Base-by-base conservation (phyloP, 2,329 filamentous ascomycete species). In the Alternaria brassicicola region DNA sequence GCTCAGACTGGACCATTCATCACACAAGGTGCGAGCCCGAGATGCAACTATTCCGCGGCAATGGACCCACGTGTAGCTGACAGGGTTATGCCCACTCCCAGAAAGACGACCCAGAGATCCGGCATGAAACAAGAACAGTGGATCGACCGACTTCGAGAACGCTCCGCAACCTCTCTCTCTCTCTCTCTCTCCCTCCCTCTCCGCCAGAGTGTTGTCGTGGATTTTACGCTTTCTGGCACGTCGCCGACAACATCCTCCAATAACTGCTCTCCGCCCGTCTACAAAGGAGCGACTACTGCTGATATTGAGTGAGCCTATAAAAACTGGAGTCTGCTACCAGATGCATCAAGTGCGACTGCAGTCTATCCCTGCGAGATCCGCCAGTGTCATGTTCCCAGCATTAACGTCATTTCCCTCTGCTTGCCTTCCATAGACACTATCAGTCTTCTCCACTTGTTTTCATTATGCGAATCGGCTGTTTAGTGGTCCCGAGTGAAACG, bases 41-140 rank as follows among this genome's bases (percentile, higher is more conserved):
- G 31, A 49, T 52, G 50, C 57, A 53, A 53, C 35, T 28, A 49
- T 51, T 64, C 62, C 61, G 46, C 57, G 36, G 46, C 52, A 55
- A 50, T 42, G 60, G 59, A 54, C 64, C 62, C 64, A 66, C 64
- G 64, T 66, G 64, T 54, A 25, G 50, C 39, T 48, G 49, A 38
- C 61, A 56, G 62, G 59, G 59, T 56, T 30, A 54, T 50, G 55
- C 59, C 55, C 60, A 56, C 48, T 39, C 19, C 33, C 21, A 23
- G 13, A 21, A 12, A 55, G 53, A 58, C 62, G 45, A 43, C 45
- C 59, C 52, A 60, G 48, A 59, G 51, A 63, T 59, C 51, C 53
- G 47, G 55, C 55, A 25, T 52, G 55, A 57, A 61, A 64, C 63
- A 56, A 48, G 41, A 52, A 59, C 43, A 52, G 15, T 19, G 36